Evolutionary conservation across 495 filamentous ascomycete genomes (phyloP), one percentile per base, ranked within the genome.

Genomic region (Penicillium cosmopolitanum): DNA sequence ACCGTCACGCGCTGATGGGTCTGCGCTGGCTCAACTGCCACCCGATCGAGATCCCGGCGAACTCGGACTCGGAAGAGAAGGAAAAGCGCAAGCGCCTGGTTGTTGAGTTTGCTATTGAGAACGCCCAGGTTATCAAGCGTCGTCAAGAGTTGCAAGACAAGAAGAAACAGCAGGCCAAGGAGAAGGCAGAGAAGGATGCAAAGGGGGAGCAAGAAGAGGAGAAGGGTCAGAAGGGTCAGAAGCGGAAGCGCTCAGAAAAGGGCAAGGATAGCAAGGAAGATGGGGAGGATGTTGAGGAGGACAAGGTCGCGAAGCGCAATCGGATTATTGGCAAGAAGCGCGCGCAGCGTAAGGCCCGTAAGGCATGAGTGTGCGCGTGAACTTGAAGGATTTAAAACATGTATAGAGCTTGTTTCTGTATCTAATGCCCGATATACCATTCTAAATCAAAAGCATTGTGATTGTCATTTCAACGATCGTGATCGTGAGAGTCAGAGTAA

Each of bases 101-200:
- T 72, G 94, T 93, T 36, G 95, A 99, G 70, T 99, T 99, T 76
- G 94, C 95, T 12, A 97, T 99, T 69, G 95, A 99, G 73, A 99
- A 99, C 64, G 93, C 91, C 6, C 91, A 97, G 66, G 95, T 99
- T 5, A 89, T 99, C 36, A 79, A 82, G 57, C 80, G 95, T 56
- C 78, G 95, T 23, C 85, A 82, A 61, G 90, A 93, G 60, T 79
- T 81, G 21, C 88, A 96, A 68, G 79, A 78, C 51, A 92, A 85
- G 70, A 77, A 81, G 16, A 73, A 69, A 33, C 67, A 63, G 13
- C 63, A 61, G 35, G 62, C 58, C 38, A 71, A 73, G 57, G 61
- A 58, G 19, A 44, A 58, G 16, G 38, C 38, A 21, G 52, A 55
- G 47, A 61, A 61, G 52, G 46, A 52, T 63, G 66, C 44, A 52